These are phyloP conservation scores for Ceratobasidium sp. DNA, from an alignment of 1,284 basidiomycete species.

Conservation along the genomic window DNA sequence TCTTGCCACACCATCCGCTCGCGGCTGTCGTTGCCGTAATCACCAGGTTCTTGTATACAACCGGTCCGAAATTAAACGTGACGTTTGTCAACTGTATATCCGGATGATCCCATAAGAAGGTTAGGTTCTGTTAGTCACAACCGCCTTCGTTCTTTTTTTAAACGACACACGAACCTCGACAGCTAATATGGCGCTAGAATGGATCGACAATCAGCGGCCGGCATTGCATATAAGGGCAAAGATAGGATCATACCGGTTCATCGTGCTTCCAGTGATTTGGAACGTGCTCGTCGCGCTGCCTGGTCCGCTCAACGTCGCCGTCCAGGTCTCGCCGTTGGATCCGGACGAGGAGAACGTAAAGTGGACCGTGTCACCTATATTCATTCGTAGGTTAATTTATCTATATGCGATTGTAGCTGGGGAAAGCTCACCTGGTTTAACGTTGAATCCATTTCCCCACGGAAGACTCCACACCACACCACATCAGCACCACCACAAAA, in stretches of 20 bases:
- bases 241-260: conserved; percentile 52
- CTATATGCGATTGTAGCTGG: too few species aligned
- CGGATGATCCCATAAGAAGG: too few species aligned
- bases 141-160: neutral
- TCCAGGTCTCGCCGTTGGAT: conserved; percentile 51
- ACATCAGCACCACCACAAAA: too few species aligned
- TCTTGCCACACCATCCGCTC: conserved; percentile 44
- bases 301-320: conserved; percentile 54
- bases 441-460: conserved; percentile 57
- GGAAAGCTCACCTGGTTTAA: conserved; percentile 45
- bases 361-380: conserved; percentile 55
- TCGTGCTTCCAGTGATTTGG: conserved; percentile 53
- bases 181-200: conserved; percentile 13
- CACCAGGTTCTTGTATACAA: conserved; percentile 37
- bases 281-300: conserved; percentile 54
- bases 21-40: conserved; percentile 46
- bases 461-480: conserved; percentile 50
- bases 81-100: conserved; percentile 36
- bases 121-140: too few species aligned
- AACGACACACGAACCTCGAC: conserved; percentile 19
- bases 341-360: conserved; percentile 52
- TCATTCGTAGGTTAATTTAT: too few species aligned
- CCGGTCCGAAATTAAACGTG: conserved; percentile 39
- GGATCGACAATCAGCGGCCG: neutral
- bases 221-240: neutral